Percentiles rank a stretch among this genome's conserved stretches.
phyloP scores from a whole-genome alignment of 257 asterid species.

The Marsdenia floribunda region DNA sequence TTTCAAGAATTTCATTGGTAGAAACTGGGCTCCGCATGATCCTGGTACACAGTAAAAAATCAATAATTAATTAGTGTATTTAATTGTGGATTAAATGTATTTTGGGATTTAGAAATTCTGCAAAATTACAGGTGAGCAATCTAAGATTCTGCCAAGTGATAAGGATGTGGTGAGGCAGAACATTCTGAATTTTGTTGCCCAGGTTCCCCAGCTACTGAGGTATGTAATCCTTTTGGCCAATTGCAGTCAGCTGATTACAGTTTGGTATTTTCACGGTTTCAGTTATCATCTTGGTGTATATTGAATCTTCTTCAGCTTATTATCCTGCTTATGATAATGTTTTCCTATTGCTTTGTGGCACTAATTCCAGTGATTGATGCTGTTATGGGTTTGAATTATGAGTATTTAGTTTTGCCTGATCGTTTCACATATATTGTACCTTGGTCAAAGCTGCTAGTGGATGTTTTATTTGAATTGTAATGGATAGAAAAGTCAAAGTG shows the following conservation, averaged over 20 bases:
- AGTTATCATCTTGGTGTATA: background rate
- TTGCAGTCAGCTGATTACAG: background rate
- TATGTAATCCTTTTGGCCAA: constrained; percentile 13
- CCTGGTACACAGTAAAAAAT: constrained; percentile 36
- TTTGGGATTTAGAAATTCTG: constrained; percentile 15
- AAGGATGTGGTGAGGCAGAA: constrained; percentile 92
- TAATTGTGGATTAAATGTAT: background rate
- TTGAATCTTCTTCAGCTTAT: background rate
- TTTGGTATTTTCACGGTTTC: background rate
- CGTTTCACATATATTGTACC: background rate
- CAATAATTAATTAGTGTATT: background rate
- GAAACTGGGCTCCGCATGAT: constrained; percentile 84
- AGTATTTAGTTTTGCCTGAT: background rate
- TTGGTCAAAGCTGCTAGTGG: background rate
- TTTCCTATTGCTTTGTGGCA: too few relatives aligned
- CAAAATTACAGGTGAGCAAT: constrained; percentile 58
- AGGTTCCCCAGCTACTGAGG: constrained; percentile 90
- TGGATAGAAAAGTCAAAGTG: background rate
- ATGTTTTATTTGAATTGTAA: background rate
- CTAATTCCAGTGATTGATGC: background rate
- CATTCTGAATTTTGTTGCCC: constrained; percentile 65
- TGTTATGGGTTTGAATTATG: background rate
- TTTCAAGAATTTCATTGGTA: constrained; percentile 82
- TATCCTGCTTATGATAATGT: background rate
- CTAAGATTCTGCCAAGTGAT: constrained; percentile 69